Evolutionary conservation across 164 flowering plant genomes (phyloP), one percentile per base, ranked within the genome.

Genomic region (Dillenia suffruticosa): DNA sequence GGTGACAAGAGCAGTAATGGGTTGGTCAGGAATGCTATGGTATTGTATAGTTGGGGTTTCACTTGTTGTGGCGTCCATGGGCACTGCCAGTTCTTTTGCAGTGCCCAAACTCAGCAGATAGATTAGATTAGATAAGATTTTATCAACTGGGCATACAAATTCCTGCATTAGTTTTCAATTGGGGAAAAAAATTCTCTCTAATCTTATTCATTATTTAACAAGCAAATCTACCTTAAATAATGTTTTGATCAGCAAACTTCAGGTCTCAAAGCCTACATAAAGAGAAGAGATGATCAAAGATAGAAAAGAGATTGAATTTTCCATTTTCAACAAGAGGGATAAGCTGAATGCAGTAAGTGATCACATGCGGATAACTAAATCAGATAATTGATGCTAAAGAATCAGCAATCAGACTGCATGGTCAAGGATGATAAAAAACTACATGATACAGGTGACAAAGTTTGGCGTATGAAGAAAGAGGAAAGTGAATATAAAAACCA

Each of bases 1-100:
- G 62, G 78, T 68, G 22, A 76, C 83, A 59, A 82, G 67, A 40
- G 87, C 67, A 61, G 83, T 44, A 54, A 89, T 78, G 26, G 92
- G 72, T 64, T 85, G 92, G 43, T 89, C 98, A 24, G 85, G 78
- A 58, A 88, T 81, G 85, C 82, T 85, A 67, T 74, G 88, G 76
- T 68, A 80, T 66, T 82, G 96, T 17, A 94, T 65, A 44, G 84
- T 72, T 32, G 87, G 77, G 56, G 92, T 79, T 70, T 84, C 89
- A 72, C 96, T 88, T 44, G 89, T 63, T n/a, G 97, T 81, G 79
- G 96, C 92, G 61, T 90, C 99, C 99, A 95, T 95, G 86, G 93
- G 92, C 95, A 84, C 94, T 77, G 87, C 85, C 47, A 60, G n/a
- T 54, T 15, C 10, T 63, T 32, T 32, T 68, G 88, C 89, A 89